Base-by-base conservation (phyloP, 2,329 filamentous ascomycete species). In the Hypoxylon sp. region DNA sequence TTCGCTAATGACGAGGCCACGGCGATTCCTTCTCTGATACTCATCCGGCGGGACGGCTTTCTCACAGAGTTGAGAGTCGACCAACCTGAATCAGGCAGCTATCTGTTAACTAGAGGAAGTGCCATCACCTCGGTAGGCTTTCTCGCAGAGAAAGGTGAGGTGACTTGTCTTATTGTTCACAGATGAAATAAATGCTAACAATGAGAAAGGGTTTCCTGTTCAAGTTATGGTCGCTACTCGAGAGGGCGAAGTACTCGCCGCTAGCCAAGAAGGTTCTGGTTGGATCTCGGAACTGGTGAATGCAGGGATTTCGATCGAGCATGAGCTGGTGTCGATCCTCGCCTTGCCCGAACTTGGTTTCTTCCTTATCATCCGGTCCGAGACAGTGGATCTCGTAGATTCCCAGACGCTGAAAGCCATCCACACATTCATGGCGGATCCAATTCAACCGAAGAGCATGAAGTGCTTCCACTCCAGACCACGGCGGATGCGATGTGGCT, bases 21-120 rank as follows among this genome's bases (percentile, higher is more conserved):
- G 15, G 59, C 73, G 1, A 73, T 79, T 0, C 81, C 82, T 1
- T 79, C 81, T 10, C 75, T 93, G 1, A 73, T 92, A 7, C 73
- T 92, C 6, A 82, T 93, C 5, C 86, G 86, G 34, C 83, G 85
- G 15, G 88, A 90, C 55, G 91, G 91, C 0, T 80, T 82, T 2
- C 78, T 93, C 71, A 83, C 82, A 0, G 87, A 91, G 70, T 75
- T 90, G 10, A 80, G 81, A 50, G 76, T 85, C 15, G 82, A 81
- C 15, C 78, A 75, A 26, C 79, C 78, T 20, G 75, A 79, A 46
- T 73, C 77, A 3, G 76, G 71, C 22, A 81, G 82, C 26, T 80
- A 82, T 59, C 71, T 74, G 15, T 80, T 89, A 32, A 87, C 84
- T 70, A 69, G 72, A 46, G 81, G 80, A 26, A 84, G 80, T 54